Conservation (phyloP, 352 stramenopile species). For the Phytophthora sojae region DNA sequence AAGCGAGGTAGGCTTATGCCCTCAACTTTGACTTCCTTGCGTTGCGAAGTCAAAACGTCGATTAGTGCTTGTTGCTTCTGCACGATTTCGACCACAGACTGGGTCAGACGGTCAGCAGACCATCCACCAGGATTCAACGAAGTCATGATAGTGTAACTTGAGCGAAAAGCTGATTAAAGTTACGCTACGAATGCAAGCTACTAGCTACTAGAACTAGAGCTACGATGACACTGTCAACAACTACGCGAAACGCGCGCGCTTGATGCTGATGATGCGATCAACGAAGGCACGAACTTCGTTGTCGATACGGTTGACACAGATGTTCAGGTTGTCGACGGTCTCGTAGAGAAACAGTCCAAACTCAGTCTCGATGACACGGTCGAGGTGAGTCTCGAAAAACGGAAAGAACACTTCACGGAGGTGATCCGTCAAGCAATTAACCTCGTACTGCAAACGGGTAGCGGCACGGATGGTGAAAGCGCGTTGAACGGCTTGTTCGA, state of each 20-base stretch:
- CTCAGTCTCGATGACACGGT: background rate
- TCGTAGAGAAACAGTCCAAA: background rate
- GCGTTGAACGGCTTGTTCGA: too few species aligned
- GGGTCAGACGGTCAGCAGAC: background rate
- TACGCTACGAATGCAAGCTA: background rate
- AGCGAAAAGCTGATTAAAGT: background rate
- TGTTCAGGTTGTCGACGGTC: slow-evolving; percentile 1
- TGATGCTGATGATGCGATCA: background rate
- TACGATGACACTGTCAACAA: background rate
- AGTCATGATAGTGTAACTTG: background rate
- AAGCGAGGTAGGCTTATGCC: background rate
- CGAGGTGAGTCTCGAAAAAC: background rate
- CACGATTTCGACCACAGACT: background rate
- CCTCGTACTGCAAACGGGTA: background rate
- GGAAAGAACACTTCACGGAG: background rate
- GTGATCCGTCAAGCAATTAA: background rate
- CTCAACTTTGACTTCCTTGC: background rate
- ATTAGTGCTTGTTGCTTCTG: slow-evolving; percentile 1
- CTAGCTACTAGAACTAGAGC: background rate
- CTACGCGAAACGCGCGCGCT: background rate
- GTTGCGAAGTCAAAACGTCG: background rate
- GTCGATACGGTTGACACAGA: background rate
- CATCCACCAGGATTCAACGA: background rate
- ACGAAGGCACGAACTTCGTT: background rate
- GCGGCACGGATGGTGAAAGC: too few species aligned